These are phyloP conservation scores for Raphanus hybrid DNA, from an alignment of 441 rosid genomes.

Conservation along the genomic window DNA sequence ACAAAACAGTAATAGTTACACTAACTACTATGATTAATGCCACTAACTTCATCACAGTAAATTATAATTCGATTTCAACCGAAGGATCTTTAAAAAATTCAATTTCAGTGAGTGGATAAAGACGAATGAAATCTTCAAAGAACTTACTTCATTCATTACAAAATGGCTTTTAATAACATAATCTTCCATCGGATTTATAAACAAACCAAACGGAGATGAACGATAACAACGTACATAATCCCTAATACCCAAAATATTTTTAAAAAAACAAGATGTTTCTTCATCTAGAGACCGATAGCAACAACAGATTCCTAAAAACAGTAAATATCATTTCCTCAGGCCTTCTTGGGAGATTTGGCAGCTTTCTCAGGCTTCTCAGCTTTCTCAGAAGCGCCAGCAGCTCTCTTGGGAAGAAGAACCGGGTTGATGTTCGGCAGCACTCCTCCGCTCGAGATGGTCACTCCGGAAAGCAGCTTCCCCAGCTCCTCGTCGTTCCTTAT, in stretches of 20 bases:
- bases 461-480: constrained; percentile 59
- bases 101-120: background rate
- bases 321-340: background rate
- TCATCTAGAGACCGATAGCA: background rate
- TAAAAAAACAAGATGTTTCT: constrained; percentile 4
- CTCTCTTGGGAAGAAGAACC: constrained; percentile 57
- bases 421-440: constrained; percentile 64
- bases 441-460: constrained; percentile 65
- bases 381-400: constrained; percentile 3
- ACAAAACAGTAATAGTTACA: background rate
- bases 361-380: constrained; percentile 34
- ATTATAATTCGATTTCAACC: background rate
- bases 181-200: background rate
- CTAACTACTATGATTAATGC: background rate
- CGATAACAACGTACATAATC: background rate
- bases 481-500: constrained; percentile 65
- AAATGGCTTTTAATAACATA: background rate
- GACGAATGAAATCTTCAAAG: background rate
- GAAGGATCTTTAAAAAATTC: no score
- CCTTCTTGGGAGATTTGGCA: constrained; percentile 51
- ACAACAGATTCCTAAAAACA: no score
- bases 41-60: background rate
- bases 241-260: constrained; percentile 7
- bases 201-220: background rate
- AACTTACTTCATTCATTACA: constrained; percentile 17